Percentiles rank a stretch among this genome's conserved stretches.
phyloP scores from a whole-genome alignment of 352 stramenopile species.

The Pythium phragmitis region DNA sequence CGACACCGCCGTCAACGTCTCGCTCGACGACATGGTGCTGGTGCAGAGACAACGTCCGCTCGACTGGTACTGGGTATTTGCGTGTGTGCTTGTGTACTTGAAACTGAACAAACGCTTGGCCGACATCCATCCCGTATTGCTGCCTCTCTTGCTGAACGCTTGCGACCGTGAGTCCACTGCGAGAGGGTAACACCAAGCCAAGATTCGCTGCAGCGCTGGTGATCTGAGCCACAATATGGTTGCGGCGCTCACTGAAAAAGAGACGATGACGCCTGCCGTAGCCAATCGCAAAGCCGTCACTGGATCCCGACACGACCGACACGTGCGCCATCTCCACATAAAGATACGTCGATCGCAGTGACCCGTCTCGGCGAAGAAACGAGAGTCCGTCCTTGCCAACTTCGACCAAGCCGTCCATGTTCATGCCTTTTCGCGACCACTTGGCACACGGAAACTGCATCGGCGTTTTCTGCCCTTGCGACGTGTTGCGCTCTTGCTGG shows the following conservation, averaged over 20 bases:
- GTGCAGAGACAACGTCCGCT: slow-evolving; percentile 64
- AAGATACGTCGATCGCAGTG: slow-evolving; percentile 68
- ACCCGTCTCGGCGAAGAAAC: slow-evolving; percentile 38
- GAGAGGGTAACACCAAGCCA: slow-evolving; percentile 50
- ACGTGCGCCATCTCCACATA: slow-evolving; percentile 84
- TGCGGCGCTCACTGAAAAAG: slow-evolving; percentile 68
- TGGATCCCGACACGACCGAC: slow-evolving; percentile 47
- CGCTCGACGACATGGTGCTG: slow-evolving; percentile 71
- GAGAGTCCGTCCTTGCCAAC: slow-evolving; percentile 60
- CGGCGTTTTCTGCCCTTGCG: slow-evolving; percentile 27
- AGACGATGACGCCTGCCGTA: slow-evolving; percentile 66
- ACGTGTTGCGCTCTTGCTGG: slow-evolving; percentile 51
- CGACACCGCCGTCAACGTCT: slow-evolving; percentile 44
- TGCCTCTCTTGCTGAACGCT: slow-evolving; percentile 47
- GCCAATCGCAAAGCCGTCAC: slow-evolving; percentile 62
- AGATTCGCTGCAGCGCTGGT: slow-evolving; percentile 55
- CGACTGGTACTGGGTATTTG: slow-evolving; percentile 53
- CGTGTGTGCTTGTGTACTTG: slow-evolving; percentile 58
- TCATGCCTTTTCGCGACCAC: slow-evolving; percentile 49
- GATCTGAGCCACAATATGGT: slow-evolving; percentile 52
- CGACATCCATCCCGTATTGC: slow-evolving; percentile 45
- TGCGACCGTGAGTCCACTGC: slow-evolving; percentile 36
- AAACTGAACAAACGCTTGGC: slow-evolving; percentile 71
- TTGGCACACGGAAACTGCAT: slow-evolving; percentile 63
- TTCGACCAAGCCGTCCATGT: slow-evolving; percentile 49